Base-by-base conservation (phyloP, 352 stramenopile species). In the Pythium apleroticum region DNA sequence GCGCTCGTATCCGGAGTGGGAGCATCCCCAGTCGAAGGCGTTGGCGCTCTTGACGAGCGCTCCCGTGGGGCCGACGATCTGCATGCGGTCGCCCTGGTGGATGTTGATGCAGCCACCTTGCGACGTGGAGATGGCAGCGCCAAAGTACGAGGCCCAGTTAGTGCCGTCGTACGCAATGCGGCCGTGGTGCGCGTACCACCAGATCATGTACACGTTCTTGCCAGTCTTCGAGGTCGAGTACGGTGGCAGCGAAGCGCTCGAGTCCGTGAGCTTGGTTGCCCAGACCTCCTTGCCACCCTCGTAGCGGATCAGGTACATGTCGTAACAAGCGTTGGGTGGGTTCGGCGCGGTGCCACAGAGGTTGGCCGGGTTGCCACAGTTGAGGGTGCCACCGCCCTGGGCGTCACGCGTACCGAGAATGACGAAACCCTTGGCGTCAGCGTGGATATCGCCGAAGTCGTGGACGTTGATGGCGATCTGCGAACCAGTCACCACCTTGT, bases 141-240 rank as follows among this genome's bases (percentile, higher is more conserved):
- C 79, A 39, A 86, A 88, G 74, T 86, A 88, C 37, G 79, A 73
- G 19, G 77, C 79, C 79, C 79, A 88, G 73, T 86, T 86, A 27
- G 68, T 79, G 52, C 76, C 77, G 58, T 88, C 77, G 52, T 59
- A 86, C 11, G 75, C 77, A 55, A 88, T 82, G 7, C 79, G 79
- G 20, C 79, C 79, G 66, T 88, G 79, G 58, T 88, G 79, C 0
- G 77, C 75, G 71, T 88, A 88, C 79, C 79, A 88, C 77, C 75
- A 88, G 69, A 88, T 80, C 79, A 88, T 88, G 60, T 71, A 88
- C 45, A 86, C 79, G 33, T 88, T 63, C 2, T 68, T 11, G 4
- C 76, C 79, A 0, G 79, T 80, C 46, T 72, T 76, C 11, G 59
- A 69, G 3, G 65, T 66, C 67, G 79, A 88, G 68, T 88, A 88